A percentile compares a stretch with the other conserved stretches of the same genome.
phyloP scores from a whole-genome alignment of 306 rosid species.

The Castanea crenata region DNA sequence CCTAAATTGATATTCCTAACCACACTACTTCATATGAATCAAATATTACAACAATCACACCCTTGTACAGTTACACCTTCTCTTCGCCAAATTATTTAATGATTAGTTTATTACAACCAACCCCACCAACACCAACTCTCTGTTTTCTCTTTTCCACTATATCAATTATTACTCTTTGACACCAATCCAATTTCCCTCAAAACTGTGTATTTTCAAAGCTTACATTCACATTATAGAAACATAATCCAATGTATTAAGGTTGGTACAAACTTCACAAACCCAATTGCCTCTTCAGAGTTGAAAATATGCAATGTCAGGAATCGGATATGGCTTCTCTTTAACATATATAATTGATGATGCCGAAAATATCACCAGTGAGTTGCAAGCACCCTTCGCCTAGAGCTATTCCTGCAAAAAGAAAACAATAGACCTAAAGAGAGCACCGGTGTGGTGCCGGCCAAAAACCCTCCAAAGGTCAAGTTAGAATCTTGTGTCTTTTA shows the following conservation, averaged over 20 bases:
- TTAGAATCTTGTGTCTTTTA: too few relatives aligned
- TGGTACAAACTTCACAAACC: too few relatives aligned
- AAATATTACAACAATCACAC: constrained; percentile 21
- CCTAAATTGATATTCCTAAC: constrained; percentile 25
- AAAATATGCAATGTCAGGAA: neutral
- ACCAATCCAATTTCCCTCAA: constrained; percentile 10
- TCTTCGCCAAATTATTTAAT: constrained; percentile 46
- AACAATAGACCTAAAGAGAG: too few relatives aligned
- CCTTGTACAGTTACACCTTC: constrained; percentile 32
- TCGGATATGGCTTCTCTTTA: neutral
- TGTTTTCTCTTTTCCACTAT: neutral
- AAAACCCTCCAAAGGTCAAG: too few relatives aligned
- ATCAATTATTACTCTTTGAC: constrained; percentile 19
- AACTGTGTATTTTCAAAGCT: neutral
- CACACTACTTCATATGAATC: constrained; percentile 30
- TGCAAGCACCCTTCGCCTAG: too few relatives aligned
- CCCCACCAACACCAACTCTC: constrained; percentile 23
- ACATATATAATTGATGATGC: too few relatives aligned
- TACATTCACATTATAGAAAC: neutral
- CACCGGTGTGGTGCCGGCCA: too few relatives aligned
- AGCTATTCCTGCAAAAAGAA: too few relatives aligned
- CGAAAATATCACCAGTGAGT: too few relatives aligned
- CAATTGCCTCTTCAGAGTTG: neutral
- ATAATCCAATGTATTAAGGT: neutral
- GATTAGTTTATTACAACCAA: constrained; percentile 28